Percentiles rank a stretch among this genome's conserved stretches.
Conservation (phyloP, 495 filamentous ascomycete species). For the Massariosphaeria phaeospora region DNA sequence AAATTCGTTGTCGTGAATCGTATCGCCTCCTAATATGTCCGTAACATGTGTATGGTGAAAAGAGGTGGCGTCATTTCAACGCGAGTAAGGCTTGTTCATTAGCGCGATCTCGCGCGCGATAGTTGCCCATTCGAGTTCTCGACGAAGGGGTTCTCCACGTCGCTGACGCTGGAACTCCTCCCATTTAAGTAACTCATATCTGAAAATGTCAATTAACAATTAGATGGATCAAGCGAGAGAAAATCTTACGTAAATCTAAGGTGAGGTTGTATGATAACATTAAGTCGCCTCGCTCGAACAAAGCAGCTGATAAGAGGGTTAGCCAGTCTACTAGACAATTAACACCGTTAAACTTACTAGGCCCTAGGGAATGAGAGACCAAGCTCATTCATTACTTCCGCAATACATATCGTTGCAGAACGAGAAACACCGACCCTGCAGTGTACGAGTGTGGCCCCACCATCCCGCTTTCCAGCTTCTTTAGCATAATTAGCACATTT, state of each 20-base stretch:
- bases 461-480: slow-evolving; percentile 56
- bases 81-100: slow-evolving; percentile 88
- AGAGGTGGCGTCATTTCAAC: slow-evolving; percentile 11
- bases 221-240: not conserved
- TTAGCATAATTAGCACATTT: not conserved
- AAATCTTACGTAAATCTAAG: slow-evolving; percentile 58
- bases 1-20: slow-evolving; percentile 20
- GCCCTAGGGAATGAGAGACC: slow-evolving; percentile 82
- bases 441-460: slow-evolving; percentile 87
- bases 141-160: slow-evolving; percentile 48
- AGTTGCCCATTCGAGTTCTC: slow-evolving; percentile 87
- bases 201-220: slow-evolving; percentile 29
- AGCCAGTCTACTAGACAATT: not conserved
- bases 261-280: slow-evolving; percentile 69
- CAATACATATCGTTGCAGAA: slow-evolving; percentile 95
- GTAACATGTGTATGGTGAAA: slow-evolving; percentile 1
- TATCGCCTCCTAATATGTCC: not conserved
- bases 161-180: slow-evolving; percentile 63
- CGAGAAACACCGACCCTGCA: slow-evolving; percentile 94
- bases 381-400: slow-evolving; percentile 83
- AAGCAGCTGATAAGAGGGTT: slow-evolving; percentile 57
- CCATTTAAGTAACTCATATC: slow-evolving; percentile 80
- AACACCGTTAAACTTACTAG: slow-evolving; percentile 53
- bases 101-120: slow-evolving; percentile 85
- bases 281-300: slow-evolving; percentile 82